Percentiles rank a stretch among this genome's conserved stretches.
These are phyloP conservation scores for Penicillium concentricum DNA, from an alignment of 2,329 filamentous ascomycete species.

Conservation along the genomic window DNA sequence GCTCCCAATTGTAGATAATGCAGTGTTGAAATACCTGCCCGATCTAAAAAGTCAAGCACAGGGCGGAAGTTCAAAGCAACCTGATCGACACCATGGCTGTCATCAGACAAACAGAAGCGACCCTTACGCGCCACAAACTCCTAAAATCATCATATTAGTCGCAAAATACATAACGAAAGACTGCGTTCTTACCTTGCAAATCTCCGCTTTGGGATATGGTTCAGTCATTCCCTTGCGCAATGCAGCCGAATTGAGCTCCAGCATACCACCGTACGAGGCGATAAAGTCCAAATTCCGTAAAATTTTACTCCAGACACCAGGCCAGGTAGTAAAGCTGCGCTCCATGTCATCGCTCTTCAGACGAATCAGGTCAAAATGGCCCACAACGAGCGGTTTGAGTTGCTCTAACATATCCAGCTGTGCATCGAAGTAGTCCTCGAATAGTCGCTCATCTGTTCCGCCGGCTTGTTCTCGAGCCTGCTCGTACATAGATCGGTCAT, in stretches of 20 bases:
- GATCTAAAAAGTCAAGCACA: conserved; percentile 68
- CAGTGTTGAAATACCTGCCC: conserved; percentile 38
- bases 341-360: conserved; percentile 71
- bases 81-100: conserved; percentile 86
- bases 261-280: conserved; percentile 70
- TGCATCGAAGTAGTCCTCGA: conserved; percentile 81
- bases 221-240: conserved; percentile 86
- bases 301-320: conserved; percentile 70
- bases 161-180: conserved; percentile 14
- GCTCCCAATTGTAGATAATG: conserved; percentile 38
- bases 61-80: conserved; percentile 79
- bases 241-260: conserved; percentile 87
- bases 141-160: conserved; percentile 39
- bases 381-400: conserved; percentile 74
- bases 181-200: conserved; percentile 64
- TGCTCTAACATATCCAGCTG: conserved; percentile 77
- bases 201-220: conserved; percentile 78
- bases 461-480: conserved; percentile 58
- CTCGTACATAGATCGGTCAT: conserved; percentile 66
- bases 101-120: conserved; percentile 86
- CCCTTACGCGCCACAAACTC: conserved; percentile 72
- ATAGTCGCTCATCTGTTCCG: conserved; percentile 70
- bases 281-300: conserved; percentile 72
- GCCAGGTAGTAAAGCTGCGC: conserved; percentile 58
- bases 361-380: conserved; percentile 90